These are phyloP conservation scores for Astragalus glycyphyllos DNA, from an alignment of 306 rosid genomes.

Conservation along the genomic window DNA sequence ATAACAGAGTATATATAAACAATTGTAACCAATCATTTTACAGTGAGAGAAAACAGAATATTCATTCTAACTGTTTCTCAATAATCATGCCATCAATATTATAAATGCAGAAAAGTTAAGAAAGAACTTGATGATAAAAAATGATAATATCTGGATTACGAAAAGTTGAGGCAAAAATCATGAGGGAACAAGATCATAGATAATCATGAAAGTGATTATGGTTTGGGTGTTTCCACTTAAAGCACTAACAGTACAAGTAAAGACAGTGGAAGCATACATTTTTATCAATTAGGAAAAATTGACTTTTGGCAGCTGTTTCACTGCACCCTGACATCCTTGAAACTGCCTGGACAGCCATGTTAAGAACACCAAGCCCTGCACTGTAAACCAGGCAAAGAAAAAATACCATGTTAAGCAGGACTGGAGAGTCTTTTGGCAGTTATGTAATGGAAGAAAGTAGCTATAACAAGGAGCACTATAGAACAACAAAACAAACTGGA, in stretches of 20 bases:
- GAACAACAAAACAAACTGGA: slow-evolving; percentile 38
- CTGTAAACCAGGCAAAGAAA: slow-evolving; percentile 55
- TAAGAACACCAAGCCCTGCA: slow-evolving; percentile 98
- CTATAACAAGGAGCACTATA: slow-evolving; percentile 33
- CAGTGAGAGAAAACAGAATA: no score
- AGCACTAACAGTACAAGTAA: slow-evolving; percentile 17
- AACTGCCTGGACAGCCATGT: slow-evolving; percentile 81
- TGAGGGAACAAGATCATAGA: slow-evolving; percentile 13
- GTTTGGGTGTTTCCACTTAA: slow-evolving; percentile 19
- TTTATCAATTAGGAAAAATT: slow-evolving; percentile 82
- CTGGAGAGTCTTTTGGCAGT: slow-evolving; percentile 22
- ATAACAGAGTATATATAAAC: no score
- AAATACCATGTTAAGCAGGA: slow-evolving; percentile 23
- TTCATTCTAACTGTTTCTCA: no score
- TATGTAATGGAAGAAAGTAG: slow-evolving; percentile 35
- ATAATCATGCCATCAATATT: slow-evolving; percentile 4
- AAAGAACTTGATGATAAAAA: slow-evolving; percentile 19
- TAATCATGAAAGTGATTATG: slow-evolving; percentile 23
- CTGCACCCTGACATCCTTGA: slow-evolving; percentile 75
- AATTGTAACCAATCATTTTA: no score
- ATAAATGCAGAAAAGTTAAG: slow-evolving; percentile 24
- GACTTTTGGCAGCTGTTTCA: slow-evolving; percentile 63
- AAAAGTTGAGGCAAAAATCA: no score
- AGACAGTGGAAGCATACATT: slow-evolving; percentile 60
- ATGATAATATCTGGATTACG: no score